Conservation (phyloP, 192 early-diverging fungal species). For the Coemansia sp. region DNA sequence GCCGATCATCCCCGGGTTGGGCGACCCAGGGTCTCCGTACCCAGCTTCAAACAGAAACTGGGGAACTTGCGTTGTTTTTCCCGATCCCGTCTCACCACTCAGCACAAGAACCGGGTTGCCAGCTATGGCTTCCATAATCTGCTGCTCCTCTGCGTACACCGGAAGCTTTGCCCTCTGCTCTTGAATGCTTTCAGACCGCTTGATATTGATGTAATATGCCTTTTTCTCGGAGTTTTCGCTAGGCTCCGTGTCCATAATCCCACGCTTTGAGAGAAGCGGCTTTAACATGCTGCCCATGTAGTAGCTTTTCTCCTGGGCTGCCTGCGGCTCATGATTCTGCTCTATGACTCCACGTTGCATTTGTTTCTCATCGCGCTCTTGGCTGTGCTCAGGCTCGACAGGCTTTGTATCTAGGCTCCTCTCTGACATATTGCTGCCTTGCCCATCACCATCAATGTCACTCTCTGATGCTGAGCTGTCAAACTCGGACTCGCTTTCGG, state of each 20-base stretch:
- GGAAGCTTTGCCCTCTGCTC: slow-evolving; percentile 79
- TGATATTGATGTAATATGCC: slow-evolving; percentile 73
- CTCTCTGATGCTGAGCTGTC: slow-evolving; percentile 70
- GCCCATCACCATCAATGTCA: not conserved
- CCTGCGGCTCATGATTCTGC: slow-evolving; percentile 18
- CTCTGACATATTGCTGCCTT: slow-evolving; percentile 10
- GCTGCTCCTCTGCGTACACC: slow-evolving; percentile 92
- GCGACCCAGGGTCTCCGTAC: slow-evolving; percentile 80
- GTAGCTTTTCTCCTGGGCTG: slow-evolving; percentile 12
- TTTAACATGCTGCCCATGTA: slow-evolving; percentile 47
- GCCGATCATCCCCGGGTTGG: slow-evolving; percentile 90
- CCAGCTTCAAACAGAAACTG: slow-evolving; percentile 98
- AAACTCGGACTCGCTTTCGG: slow-evolving; percentile 59
- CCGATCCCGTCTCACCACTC: slow-evolving; percentile 97
- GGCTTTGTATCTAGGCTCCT: not conserved
- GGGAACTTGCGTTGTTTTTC: slow-evolving; percentile 96
- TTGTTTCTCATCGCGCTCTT: not conserved
- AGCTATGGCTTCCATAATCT: slow-evolving; percentile 94
- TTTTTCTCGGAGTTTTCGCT: not conserved
- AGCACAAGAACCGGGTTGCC: slow-evolving; percentile 87
- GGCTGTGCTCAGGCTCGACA: not conserved
- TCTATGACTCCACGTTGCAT: slow-evolving; percentile 1
- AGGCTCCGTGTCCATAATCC: not conserved
- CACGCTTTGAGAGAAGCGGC: slow-evolving; percentile 28
- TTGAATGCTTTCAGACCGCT: slow-evolving; percentile 74